A percentile compares a stretch with the other conserved stretches of the same genome.
These are phyloP conservation scores for Rhododendron ferrugineum DNA, from an alignment of 148 eudicot genomes.

Conservation along the genomic window DNA sequence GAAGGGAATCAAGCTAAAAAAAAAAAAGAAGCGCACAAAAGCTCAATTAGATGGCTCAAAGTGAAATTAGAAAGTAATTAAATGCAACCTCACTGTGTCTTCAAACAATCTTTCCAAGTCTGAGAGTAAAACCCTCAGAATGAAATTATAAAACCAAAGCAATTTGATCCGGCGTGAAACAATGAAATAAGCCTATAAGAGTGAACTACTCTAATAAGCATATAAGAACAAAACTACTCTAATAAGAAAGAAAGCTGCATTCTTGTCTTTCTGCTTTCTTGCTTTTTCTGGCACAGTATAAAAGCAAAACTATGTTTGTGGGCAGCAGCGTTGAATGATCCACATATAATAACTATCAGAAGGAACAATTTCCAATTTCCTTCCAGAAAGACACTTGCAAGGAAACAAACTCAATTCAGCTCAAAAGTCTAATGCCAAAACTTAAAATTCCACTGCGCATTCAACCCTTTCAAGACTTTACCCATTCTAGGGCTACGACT, in stretches of 20 bases:
- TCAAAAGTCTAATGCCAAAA: too few relatives aligned
- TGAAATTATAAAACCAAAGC: not conserved
- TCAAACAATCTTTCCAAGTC: not conserved
- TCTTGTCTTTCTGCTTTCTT: not conserved
- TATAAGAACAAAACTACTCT: not conserved
- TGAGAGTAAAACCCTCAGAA: not conserved
- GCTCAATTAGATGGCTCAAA: not conserved
- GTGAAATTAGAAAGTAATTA: not conserved
- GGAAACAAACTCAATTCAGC: too few relatives aligned
- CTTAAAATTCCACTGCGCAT: too few relatives aligned
- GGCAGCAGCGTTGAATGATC: too few relatives aligned
- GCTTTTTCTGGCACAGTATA: too few relatives aligned
- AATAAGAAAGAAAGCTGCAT: not conserved
- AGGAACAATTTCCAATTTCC: too few relatives aligned
- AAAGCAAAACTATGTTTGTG: too few relatives aligned
- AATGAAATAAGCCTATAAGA: not conserved
- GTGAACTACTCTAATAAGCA: too few relatives aligned
- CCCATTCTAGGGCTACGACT: too few relatives aligned
- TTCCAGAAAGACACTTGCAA: too few relatives aligned
- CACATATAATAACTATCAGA: too few relatives aligned
- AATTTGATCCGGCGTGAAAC: not conserved
- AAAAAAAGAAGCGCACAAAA: not conserved
- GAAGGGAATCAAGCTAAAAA: not conserved
- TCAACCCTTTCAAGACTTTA: too few relatives aligned
- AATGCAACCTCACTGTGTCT: not conserved